phyloP scores from a whole-genome alignment of 495 filamentous ascomycete genomes.

The Penicillium egyptiacum region DNA sequence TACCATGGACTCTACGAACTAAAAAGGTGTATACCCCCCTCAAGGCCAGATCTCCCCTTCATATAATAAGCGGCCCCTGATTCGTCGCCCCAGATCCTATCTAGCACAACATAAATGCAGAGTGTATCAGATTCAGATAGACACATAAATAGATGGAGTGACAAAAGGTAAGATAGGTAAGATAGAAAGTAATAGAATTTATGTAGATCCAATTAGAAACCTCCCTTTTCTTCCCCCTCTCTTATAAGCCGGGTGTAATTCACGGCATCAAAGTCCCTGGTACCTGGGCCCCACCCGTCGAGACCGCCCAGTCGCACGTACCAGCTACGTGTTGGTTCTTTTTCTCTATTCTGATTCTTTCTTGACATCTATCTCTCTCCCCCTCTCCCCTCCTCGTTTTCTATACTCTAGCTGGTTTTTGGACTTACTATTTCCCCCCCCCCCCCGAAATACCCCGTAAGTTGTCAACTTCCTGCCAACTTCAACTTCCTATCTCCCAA shows the following conservation, averaged over 20 bases:
- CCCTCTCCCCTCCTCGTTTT: conserved; percentile 12
- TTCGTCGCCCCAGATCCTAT: conserved; percentile 16
- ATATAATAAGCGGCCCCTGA: conserved; percentile 33
- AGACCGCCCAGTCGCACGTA: conserved; percentile 23
- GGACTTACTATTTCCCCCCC: conserved; percentile 3
- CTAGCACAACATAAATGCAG: background rate
- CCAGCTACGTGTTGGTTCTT: conserved; percentile 11
- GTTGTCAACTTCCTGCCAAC: background rate
- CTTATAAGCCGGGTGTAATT: conserved; percentile 24
- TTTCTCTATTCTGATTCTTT: conserved; percentile 11
- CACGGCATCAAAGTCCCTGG: conserved; percentile 23
- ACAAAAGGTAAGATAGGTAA: no score
- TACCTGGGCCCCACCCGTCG: conserved; percentile 17
- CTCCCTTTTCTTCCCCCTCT: background rate
- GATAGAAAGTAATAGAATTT: background rate
- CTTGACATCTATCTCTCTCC: conserved; percentile 11
- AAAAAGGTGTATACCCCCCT: no score
- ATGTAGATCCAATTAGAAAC: conserved; percentile 1
- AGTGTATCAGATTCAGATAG: background rate
- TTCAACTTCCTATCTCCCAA: conserved; percentile 1
- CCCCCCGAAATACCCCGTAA: conserved; percentile 5
- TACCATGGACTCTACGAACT: background rate
- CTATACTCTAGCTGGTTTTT: conserved; percentile 10
- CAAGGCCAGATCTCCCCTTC: conserved; percentile 12
- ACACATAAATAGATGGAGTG: background rate